Percentiles rank a stretch among this genome's conserved stretches.
phyloP scores from a whole-genome alignment of 495 filamentous ascomycete genomes.

The Recurvomyces mirabilis region DNA sequence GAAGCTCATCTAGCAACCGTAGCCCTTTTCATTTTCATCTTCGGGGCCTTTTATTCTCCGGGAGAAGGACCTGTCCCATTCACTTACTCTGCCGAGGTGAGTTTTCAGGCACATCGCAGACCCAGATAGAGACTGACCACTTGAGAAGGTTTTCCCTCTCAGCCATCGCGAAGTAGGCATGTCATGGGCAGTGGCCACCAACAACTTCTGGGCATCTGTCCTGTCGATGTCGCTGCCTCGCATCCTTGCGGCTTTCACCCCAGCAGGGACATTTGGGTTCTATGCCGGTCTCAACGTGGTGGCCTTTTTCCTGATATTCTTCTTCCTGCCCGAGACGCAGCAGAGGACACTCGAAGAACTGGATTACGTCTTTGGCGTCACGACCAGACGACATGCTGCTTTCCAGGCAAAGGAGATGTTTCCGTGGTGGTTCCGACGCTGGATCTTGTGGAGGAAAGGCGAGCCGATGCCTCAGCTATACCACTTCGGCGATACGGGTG shows the following conservation, averaged over 20 bases:
- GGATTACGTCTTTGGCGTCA: slow-evolving; percentile 24
- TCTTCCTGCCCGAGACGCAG: slow-evolving; percentile 70
- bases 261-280: slow-evolving; percentile 50
- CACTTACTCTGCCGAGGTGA: slow-evolving; percentile 75
- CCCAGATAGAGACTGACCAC: no score
- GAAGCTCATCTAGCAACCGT: slow-evolving; percentile 27
- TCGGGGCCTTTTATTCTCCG: slow-evolving; percentile 63
- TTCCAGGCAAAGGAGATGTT: slow-evolving; percentile 12
- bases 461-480: no score
- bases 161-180: slow-evolving; percentile 21
- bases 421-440: slow-evolving; percentile 18
- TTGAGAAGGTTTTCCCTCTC: slow-evolving; percentile 64
- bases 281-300: slow-evolving; percentile 43
- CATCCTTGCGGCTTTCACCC: slow-evolving; percentile 41
- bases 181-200: slow-evolving; percentile 49
- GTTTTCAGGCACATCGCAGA: no score
- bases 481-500: no score
- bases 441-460: slow-evolving; percentile 13
- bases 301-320: slow-evolving; percentile 59
- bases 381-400: slow-evolving; percentile 9
- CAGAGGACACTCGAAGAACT: slow-evolving; percentile 54
- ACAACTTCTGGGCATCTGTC: slow-evolving; percentile 52
- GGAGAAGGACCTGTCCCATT: slow-evolving; percentile 78
- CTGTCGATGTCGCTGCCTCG: slow-evolving; percentile 57
- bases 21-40: slow-evolving; percentile 49